Evolutionary conservation across 139 green algal species (phyloP).

Genomic region (Yamagishiella unicocca): DNA sequence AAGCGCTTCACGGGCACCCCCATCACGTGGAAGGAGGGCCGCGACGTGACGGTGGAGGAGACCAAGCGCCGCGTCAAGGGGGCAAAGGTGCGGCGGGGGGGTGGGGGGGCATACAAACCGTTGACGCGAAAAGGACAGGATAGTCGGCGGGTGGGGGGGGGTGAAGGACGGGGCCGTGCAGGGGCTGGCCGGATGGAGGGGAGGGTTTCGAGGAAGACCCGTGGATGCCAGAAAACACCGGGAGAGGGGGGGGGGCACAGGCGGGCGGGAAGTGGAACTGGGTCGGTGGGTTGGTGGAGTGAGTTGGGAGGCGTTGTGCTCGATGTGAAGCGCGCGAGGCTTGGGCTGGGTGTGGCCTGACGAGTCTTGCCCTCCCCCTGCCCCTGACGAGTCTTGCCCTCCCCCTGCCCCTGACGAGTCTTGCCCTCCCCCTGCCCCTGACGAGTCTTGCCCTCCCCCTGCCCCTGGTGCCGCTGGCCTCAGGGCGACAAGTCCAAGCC

Average conservation of each 20-base stretch:
- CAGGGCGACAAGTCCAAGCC: slow-evolving; percentile 57
- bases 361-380: background rate
- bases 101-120: background rate
- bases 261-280: no score
- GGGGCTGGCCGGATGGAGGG: no score
- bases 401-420: background rate
- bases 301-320: no score
- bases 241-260: no score
- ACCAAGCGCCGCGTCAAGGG: slow-evolving; percentile 64
- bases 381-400: background rate
- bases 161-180: no score
- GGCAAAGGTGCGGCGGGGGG: slow-evolving; percentile 4
- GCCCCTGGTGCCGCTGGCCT: background rate
- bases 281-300: no score
- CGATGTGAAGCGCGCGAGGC: no score
- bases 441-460: background rate
- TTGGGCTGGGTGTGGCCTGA: no score
- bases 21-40: slow-evolving; percentile 58
- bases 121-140: no score
- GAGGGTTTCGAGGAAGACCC: no score
- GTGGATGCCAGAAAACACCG: no score
- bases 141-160: no score
- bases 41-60: slow-evolving; percentile 59
- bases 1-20: slow-evolving; percentile 74
- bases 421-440: background rate